phyloP scores from a whole-genome alignment of 352 stramenopile species.

The Globisporangium uncinulatum region DNA sequence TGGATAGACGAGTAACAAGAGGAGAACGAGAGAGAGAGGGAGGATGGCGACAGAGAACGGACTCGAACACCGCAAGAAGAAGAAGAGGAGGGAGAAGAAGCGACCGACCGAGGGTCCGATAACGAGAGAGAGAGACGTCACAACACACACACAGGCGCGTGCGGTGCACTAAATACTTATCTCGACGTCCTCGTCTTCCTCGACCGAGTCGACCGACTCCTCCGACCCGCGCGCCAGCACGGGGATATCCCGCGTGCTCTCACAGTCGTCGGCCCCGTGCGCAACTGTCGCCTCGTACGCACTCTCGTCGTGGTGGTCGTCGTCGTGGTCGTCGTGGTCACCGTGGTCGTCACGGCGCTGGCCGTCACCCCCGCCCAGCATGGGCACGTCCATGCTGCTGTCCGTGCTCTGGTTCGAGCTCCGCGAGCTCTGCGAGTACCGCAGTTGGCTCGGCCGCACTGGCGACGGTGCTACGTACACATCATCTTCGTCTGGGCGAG shows the following conservation, averaged over 20 bases:
- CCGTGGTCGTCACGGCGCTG: neutral
- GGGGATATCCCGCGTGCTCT: conserved; percentile 12
- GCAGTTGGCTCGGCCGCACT: neutral
- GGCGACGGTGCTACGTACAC: neutral
- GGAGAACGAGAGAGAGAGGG: no score
- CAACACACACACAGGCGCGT: neutral
- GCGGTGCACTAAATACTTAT: conserved; percentile 13
- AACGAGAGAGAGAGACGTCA: no score
- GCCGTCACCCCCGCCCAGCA: conserved; percentile 5
- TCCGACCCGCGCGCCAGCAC: conserved; percentile 14
- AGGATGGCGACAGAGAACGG: no score
- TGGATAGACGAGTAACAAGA: no score
- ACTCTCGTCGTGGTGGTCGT: no score
- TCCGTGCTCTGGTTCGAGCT: conserved; percentile 6
- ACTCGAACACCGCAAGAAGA: no score
- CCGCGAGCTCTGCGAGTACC: conserved; percentile 6
- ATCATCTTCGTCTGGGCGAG: neutral
- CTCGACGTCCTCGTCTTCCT: conserved; percentile 17
- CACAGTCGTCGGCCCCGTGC: neutral
- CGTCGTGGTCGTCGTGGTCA: neutral
- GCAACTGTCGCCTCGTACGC: no score
- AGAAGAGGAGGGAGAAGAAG: neutral
- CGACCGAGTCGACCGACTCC: conserved; percentile 15
- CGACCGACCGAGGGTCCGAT: no score
- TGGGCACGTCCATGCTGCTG: conserved; percentile 10